Conservation (phyloP, 2,329 filamentous ascomycete genomes). For the Diplodia seriata region DNA sequence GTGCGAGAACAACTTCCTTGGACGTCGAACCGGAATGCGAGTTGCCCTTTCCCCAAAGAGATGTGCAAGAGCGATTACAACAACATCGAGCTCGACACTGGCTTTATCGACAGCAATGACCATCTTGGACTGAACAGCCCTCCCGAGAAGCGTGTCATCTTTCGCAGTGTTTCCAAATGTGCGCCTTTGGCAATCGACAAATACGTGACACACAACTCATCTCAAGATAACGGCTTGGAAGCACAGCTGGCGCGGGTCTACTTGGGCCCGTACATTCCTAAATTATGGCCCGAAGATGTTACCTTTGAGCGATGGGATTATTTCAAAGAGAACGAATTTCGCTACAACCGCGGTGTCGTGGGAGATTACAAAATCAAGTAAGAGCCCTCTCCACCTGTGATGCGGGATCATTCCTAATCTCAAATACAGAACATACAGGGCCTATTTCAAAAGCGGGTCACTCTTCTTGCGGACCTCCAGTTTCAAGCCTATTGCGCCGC, state of each 20-base stretch:
- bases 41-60: slow-evolving; percentile 37
- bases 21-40: slow-evolving; percentile 10
- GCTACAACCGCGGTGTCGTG: neutral
- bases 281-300: too few species aligned
- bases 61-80: slow-evolving; percentile 36
- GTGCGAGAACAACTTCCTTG: slow-evolving; percentile 29
- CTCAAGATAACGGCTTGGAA: too few species aligned
- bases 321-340: neutral
- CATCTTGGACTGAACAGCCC: slow-evolving; percentile 39
- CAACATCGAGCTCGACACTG: slow-evolving; percentile 39
- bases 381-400: neutral
- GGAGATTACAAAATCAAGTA: slow-evolving; percentile 5
- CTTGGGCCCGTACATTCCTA: too few species aligned
- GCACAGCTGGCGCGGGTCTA: too few species aligned
- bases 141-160: slow-evolving; percentile 35
- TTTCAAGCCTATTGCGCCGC: slow-evolving; percentile 39
- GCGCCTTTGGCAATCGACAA: neutral
- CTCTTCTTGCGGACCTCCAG: too few species aligned
- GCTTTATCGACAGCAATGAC: slow-evolving; percentile 37
- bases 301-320: neutral
- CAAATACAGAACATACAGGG: neutral
- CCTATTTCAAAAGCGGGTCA: neutral
- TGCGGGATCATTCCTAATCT: neutral
- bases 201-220: neutral
- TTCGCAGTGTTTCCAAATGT: neutral